Evolutionary conservation across 306 rosid genomes (phyloP).

Genomic region (apple (Malus domestica)): ASM211411v1 NC_041803.1:53776001-53776500

Average conservation of each 20-base stretch:
- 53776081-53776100: neutral
- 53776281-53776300: conserved; percentile 65
- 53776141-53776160: neutral
- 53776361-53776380: conserved; percentile 63
- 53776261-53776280: conserved; percentile 54
- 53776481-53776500: conserved; percentile 17
- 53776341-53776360: conserved; percentile 62
- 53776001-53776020: neutral
- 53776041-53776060: neutral
- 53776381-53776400: conserved; percentile 68
- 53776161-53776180: neutral
- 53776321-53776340: conserved; percentile 69
- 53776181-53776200: conserved; percentile 77
- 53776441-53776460: conserved; percentile 15
- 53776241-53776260: conserved; percentile 64
- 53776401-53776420: conserved; percentile 58
- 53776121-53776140: conserved; percentile 8
- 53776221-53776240: conserved; percentile 62
- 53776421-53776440: conserved; percentile 43
- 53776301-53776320: conserved; percentile 62
- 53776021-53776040: neutral
- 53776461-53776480: conserved; percentile 11
- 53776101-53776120: neutral
- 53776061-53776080: neutral
- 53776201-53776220: conserved; percentile 63